phyloP scores from a whole-genome alignment of 1,284 basidiomycete genomes.

The Boletus coffeatus region DNA sequence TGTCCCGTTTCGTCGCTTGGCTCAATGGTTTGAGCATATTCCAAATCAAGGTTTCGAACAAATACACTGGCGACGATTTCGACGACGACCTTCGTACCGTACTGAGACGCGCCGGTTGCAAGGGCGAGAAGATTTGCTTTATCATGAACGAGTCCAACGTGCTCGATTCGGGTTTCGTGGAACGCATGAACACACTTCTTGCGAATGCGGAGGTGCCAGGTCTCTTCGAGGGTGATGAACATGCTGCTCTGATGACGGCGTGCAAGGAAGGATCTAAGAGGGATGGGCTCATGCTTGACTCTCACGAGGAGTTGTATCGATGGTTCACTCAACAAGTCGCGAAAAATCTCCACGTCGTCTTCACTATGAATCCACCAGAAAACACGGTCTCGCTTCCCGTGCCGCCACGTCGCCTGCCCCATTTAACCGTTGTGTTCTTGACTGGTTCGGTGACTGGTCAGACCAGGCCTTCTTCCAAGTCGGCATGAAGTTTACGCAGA shows the following conservation, averaged over 20 bases:
- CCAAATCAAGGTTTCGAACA: constrained; percentile 98
- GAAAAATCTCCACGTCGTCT: constrained; percentile 94
- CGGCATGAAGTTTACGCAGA: constrained; percentile 90
- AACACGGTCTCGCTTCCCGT: constrained; percentile 86
- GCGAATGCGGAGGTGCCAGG: constrained; percentile 99
- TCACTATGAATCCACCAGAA: constrained; percentile 99
- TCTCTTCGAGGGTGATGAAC: constrained; percentile 97
- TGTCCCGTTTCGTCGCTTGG: constrained; percentile 99
- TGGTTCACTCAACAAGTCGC: constrained; percentile 99
- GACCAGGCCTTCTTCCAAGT: constrained; percentile 98
- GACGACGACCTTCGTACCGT: constrained; percentile 96
- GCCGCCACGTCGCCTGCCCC: constrained; percentile 97
- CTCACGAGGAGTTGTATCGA: constrained; percentile 92
- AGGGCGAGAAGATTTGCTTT: constrained; percentile 76
- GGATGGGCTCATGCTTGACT: constrained; percentile 97
- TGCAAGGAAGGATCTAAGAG: constrained; percentile 99
- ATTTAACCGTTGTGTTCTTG: constrained; percentile 97
- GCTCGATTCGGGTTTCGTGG: constrained; percentile 96
- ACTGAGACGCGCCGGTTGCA: constrained; percentile 91
- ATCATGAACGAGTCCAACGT: constrained; percentile 99
- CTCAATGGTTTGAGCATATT: constrained; percentile 99
- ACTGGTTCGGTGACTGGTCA: constrained; percentile 99
- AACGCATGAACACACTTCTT: constrained; percentile 98
- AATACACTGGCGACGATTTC: constrained; percentile 97
- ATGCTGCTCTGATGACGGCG: constrained; percentile 94